Percentiles rank a stretch among this genome's conserved stretches.
Evolutionary conservation across 2,329 filamentous ascomycete species (phyloP).

Genomic region (Aspergillus tamarii): DNA sequence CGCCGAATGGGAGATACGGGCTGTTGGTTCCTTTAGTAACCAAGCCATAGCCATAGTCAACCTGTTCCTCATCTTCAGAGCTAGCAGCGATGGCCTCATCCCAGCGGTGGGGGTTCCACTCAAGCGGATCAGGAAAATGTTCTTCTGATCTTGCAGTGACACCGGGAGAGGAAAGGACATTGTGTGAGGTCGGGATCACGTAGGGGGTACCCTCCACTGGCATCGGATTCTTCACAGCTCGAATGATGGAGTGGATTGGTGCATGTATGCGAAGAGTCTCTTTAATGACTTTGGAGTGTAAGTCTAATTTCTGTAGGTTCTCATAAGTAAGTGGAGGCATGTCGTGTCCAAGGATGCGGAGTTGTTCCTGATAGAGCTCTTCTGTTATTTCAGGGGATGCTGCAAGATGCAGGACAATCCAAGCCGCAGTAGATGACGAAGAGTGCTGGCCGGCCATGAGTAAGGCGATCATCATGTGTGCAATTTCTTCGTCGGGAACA

Average conservation of each 20-base stretch:
- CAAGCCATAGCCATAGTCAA: constrained; percentile 92
- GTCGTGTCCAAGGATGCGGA: constrained; percentile 70
- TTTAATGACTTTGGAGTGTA: constrained; percentile 84
- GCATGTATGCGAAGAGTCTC: constrained; percentile 90
- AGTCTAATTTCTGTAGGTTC: constrained; percentile 73
- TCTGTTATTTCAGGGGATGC: constrained; percentile 78
- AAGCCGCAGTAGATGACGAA: constrained; percentile 79
- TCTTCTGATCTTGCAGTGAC: constrained; percentile 72
- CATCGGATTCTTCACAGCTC: constrained; percentile 87
- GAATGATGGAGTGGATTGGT: constrained; percentile 93
- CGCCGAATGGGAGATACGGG: constrained; percentile 92
- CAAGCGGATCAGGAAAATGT: constrained; percentile 79
- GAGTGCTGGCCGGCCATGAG: constrained; percentile 93
- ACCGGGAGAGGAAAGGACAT: constrained; percentile 81
- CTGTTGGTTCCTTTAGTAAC: constrained; percentile 88
- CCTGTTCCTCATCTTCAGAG: constrained; percentile 68
- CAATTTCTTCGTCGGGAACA: constrained; percentile 82
- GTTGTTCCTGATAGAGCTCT: constrained; percentile 82
- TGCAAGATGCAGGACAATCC: constrained; percentile 82
- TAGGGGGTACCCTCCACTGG: constrained; percentile 80
- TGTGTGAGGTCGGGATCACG: constrained; percentile 78
- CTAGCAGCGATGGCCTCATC: constrained; percentile 58
- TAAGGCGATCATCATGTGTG: constrained; percentile 92
- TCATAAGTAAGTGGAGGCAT: constrained; percentile 77
- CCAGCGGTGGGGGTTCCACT: constrained; percentile 94